Percentiles rank a stretch among this genome's conserved stretches.
phyloP scores from a whole-genome alignment of 306 rosid genomes.

The Canavalia gladiata region DNA sequence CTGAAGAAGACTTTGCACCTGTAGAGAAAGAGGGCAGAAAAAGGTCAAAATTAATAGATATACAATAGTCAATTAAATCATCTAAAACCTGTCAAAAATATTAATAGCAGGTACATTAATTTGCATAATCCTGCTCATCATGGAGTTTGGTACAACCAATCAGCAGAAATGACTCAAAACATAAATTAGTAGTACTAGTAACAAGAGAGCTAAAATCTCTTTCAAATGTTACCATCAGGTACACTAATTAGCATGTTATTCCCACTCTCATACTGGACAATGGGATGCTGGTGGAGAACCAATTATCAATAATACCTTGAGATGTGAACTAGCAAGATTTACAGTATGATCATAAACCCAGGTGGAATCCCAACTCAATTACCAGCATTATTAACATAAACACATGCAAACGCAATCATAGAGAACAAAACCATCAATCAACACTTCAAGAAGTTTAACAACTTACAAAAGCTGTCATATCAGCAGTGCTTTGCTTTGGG shows the following conservation, averaged over 20 bases:
- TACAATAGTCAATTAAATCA: constrained; percentile 5
- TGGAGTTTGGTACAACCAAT: not conserved
- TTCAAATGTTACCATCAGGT: not conserved
- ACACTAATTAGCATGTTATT: constrained; percentile 13
- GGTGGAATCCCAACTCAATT: constrained; percentile 12
- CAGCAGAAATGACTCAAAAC: constrained; percentile 15
- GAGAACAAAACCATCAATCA: not conserved
- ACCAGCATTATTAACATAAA: constrained; percentile 10
- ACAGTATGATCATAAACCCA: constrained; percentile 8
- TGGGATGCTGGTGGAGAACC: not conserved
- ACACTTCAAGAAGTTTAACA: constrained; percentile 10
- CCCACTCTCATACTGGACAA: constrained; percentile 2
- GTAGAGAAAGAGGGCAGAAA: constrained; percentile 33
- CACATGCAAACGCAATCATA: constrained; percentile 20
- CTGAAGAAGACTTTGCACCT: constrained; percentile 96
- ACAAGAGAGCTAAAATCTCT: not conserved
- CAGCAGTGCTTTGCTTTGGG: constrained; percentile 88
- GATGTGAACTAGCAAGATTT: not conserved
- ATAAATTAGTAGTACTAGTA: not conserved
- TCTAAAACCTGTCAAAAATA: constrained; percentile 11
- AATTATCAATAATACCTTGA: too few relatives aligned
- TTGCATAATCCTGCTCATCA: constrained; percentile 3
- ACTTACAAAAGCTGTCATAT: constrained; percentile 98
- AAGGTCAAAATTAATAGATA: constrained; percentile 38
- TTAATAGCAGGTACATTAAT: constrained; percentile 13